These are phyloP conservation scores for Jatropha curcas DNA, from an alignment of 345 rosid genomes.

Conservation along the genomic window DNA sequence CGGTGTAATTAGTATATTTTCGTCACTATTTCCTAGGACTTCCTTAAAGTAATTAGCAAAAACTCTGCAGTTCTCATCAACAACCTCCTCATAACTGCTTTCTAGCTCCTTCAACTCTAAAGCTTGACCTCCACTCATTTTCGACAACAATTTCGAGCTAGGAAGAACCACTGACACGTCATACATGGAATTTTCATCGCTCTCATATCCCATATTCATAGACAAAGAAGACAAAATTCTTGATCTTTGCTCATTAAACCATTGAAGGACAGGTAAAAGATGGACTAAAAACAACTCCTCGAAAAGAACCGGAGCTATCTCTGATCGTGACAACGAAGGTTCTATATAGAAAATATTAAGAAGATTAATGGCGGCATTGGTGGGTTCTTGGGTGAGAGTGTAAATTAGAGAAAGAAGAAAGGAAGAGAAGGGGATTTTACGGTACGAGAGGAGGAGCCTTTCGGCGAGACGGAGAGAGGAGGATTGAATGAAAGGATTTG, in stretches of 20 bases:
- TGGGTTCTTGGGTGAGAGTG: conserved; percentile 44
- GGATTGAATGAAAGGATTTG: conserved; percentile 27
- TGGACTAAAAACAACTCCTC: conserved; percentile 53
- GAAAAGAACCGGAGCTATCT: conserved; percentile 47
- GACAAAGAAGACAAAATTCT: conserved; percentile 33
- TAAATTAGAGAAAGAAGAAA: conserved; percentile 51
- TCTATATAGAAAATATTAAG: conserved; percentile 44
- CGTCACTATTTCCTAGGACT: conserved; percentile 33
- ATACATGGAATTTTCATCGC: conserved; percentile 27
- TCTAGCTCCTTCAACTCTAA: conserved; percentile 51
- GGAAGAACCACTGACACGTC: conserved; percentile 43
- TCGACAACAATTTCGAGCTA: conserved; percentile 42
- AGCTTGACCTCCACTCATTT: conserved; percentile 54
- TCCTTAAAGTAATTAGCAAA: conserved; percentile 45
- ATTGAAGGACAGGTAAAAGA: conserved; percentile 48
- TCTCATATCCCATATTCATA: conserved; percentile 6
- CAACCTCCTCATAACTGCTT: conserved; percentile 41
- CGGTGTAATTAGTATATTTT: conserved; percentile 19
- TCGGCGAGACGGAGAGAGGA: conserved; percentile 51
- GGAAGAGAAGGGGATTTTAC: conserved; percentile 38
- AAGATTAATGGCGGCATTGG: conserved; percentile 39
- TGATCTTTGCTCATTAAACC: conserved; percentile 45
- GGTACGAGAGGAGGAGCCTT: conserved; percentile 46
- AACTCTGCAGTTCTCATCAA: conserved; percentile 60
- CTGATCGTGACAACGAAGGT: conserved; percentile 51